phyloP scores from a whole-genome alignment of 441 rosid species.

The Lagerstroemia fauriei region DNA sequence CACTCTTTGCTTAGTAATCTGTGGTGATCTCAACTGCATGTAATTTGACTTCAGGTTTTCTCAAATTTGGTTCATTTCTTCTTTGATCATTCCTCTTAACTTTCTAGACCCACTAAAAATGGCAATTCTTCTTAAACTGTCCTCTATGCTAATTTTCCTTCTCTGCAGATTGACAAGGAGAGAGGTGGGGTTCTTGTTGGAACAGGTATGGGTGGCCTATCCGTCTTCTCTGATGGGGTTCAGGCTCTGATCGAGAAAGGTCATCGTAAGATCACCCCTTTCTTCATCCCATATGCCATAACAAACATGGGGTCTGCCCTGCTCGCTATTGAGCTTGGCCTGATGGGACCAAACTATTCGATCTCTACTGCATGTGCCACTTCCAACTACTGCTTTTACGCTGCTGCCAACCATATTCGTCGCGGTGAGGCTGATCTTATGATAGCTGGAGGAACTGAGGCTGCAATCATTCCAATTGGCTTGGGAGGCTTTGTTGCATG shows the following conservation, averaged over 20 bases:
- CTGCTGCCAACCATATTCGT: conserved; percentile 95
- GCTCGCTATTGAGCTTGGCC: conserved; percentile 84
- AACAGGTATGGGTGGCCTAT: conserved; percentile 95
- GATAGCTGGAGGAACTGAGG: conserved; percentile 98
- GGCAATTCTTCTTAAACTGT: not conserved
- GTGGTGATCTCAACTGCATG: not conserved
- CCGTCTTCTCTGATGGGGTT: conserved; percentile 85
- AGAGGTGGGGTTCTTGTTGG: conserved; percentile 90
- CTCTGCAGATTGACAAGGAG: conserved; percentile 68
- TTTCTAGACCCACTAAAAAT: not conserved
- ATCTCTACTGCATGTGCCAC: conserved; percentile 98
- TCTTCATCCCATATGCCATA: conserved; percentile 88
- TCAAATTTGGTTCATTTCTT: not conserved
- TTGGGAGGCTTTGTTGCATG: conserved; percentile 96
- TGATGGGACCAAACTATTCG: conserved; percentile 97
- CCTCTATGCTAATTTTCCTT: not conserved
- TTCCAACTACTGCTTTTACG: conserved; percentile 90
- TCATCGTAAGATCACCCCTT: conserved; percentile 79
- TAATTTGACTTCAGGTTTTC: not conserved
- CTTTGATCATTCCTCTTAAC: not conserved
- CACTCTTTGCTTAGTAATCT: not conserved
- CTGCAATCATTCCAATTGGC: conserved; percentile 91
- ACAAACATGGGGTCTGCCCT: conserved; percentile 95
- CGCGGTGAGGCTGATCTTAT: conserved; percentile 95
- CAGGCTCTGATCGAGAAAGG: conserved; percentile 79